Evolutionary conservation across 352 stramenopile species (phyloP), one percentile per base, ranked within the genome.

Genomic region (Sclerospora graminicola): DNA sequence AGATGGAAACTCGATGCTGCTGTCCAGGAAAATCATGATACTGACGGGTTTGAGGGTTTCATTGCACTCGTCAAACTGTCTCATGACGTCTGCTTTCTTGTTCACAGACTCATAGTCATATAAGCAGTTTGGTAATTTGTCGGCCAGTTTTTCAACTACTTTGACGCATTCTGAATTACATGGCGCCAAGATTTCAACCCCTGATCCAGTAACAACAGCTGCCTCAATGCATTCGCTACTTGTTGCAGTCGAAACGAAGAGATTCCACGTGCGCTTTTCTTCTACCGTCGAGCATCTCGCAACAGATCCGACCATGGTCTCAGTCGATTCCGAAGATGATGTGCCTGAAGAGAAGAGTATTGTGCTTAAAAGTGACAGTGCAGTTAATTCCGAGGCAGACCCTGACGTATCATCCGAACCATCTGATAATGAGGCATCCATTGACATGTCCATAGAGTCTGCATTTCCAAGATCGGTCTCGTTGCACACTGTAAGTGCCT

Each of bases 71-170:
- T 48, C 19, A 3, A 62, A 20, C 27, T 51, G 36, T 1, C 39
- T n/a, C 31, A 41, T 27, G 1, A 58, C 39, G 7, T 51, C 33
- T 15, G 56, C 11, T 52, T 73, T 69, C 30, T 69, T 73, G 48
- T 69, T 69, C 8, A 43, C 33, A 9, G 14, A 34, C 18, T 69
- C 51, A 40, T 58, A 60, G 14, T 54, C 46, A 31, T 66, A 69
- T 19, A 54, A 60, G 40, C 63, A 73, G 28, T 73, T 39, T 7
- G 58, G 58, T 2, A 73, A 45, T 1, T 32, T 30, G 1, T 51
- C 18, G 1, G 41, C 51, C 10, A 73, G 41, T 5, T 28, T 11
- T 8, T 29, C 40, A 14, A 73, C 28, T 20, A 18, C 15, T 7
- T 38, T 14, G 1, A 41, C 58, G 20, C 63, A 73, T 4, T n/a